A percentile compares a stretch with the other conserved stretches of the same genome.
phyloP scores from a whole-genome alignment of 768 basidiomycete genomes.

The Hypsizygus marmoreus region DNA sequence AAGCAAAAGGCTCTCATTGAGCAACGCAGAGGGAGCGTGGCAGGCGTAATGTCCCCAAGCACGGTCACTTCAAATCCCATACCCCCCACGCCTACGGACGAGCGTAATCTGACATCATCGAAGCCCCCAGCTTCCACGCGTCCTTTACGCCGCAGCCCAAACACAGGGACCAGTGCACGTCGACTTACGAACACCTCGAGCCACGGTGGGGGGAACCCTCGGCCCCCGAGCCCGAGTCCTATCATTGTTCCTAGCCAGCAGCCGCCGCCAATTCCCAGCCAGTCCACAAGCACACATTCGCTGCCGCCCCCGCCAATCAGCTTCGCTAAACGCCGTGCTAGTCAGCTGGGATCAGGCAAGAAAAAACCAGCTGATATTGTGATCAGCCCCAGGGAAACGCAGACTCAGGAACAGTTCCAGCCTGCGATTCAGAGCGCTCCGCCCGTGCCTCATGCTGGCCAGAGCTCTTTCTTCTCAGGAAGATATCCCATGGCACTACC shows the following conservation, averaged over 20 bases:
- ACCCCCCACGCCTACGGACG: constrained; percentile 30
- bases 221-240: constrained; percentile 36
- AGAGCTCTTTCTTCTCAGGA: constrained; percentile 41
- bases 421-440: constrained; percentile 80
- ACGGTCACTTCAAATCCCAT: constrained; percentile 24
- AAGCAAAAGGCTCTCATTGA: constrained; percentile 73
- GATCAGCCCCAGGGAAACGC: constrained; percentile 68
- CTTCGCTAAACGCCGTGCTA: constrained; percentile 74
- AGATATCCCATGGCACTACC: constrained; percentile 67
- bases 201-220: constrained; percentile 20
- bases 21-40: constrained; percentile 65
- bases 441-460: constrained; percentile 56
- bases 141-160: constrained; percentile 39
- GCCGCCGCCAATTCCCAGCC: constrained; percentile 27
- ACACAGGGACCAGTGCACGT: constrained; percentile 30
- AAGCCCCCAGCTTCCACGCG: constrained; percentile 25
- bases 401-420: constrained; percentile 54
- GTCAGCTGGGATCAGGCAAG: constrained; percentile 56
- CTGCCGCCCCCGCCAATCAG: constrained; percentile 74
- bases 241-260: constrained; percentile 29
- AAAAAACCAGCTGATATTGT: constrained; percentile 81
- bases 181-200: constrained; percentile 24
- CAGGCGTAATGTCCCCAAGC: constrained; percentile 38
- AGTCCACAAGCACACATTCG: constrained; percentile 35
- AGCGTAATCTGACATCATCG: constrained; percentile 24